Base-by-base conservation (phyloP, 768 basidiomycete genomes). In the Paxillus ammoniavirescens region DNA sequence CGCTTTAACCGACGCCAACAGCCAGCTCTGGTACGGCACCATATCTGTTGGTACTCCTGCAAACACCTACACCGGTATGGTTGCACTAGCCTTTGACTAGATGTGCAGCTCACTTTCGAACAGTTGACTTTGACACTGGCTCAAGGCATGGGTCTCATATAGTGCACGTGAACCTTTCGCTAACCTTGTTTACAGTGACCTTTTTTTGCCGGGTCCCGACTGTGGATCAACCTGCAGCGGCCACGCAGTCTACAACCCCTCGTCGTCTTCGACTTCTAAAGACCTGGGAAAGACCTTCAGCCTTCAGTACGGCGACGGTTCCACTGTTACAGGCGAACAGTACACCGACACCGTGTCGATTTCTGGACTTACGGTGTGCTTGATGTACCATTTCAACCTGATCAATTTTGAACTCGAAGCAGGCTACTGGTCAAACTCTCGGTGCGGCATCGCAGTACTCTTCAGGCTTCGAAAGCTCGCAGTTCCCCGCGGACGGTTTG, bases 191-290 rank as follows among this genome's bases (percentile, higher is more conserved):
- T 50, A 59, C 46, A 63, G 61, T 37, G 67, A 69, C 48, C 57
- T 68, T 10, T 65, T 66, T 49, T 21, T 69, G n/a, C 65, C 66
- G 21, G 55, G 54, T 2, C 23, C 47, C 13, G n/a, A 42, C 18
- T 69, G 67, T 56, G 21, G 15, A 17, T 62, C 54, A 18, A 57
- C 13, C 46, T 75, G 73, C 58, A 38, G 45, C 0, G 57, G 49
- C 6, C 72, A 75, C 56, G 56, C 31, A 17, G 55, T 60, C 46
- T 75, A 72, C 61, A 53, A 72, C 51, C 58, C 74, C 4, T 18
- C 5, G 8, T 36, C 52, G 10, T 57, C 55, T 41, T 51, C 56
- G 8, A 54, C 58, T 9, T 37, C 55, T 4, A 6, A n/a, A 13
- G 42, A 57, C n/a, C 12, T 50, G n/a, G 17, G 31, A 3, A 38